Base-by-base conservation (phyloP, 768 basidiomycete genomes). In the Pleurotus ostreatus region DNA sequence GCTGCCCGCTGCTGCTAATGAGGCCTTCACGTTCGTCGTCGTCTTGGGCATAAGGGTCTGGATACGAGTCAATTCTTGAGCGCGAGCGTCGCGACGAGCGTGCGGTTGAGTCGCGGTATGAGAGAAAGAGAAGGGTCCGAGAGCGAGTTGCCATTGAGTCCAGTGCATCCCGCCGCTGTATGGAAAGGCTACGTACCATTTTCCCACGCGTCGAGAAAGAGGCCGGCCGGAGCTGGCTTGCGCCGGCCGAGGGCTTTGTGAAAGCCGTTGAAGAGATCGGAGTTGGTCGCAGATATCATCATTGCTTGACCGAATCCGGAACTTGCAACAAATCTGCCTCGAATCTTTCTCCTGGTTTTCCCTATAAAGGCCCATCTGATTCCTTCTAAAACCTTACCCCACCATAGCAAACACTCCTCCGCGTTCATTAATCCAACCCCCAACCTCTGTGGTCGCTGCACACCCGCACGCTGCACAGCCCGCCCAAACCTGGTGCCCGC, bases 111-210 rank as follows among this genome's bases (percentile, higher is more conserved):
- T 95, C 91, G 58, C 96, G 82, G 72, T 90, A 94, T 5, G 94
- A 96, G 58, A 95, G 87, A 71, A 98, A 98, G 64, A 98, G 83
- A 54, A 92, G 82, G 2, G 96, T 98, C 46, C 96, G 73, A 1
- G 92, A 94, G 63, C 96, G 87, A 37, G 89, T 93, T 44, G 41
- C 41, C 41, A 44, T 44, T 44, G 20, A 44, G 41, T 34, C 8
- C 8, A 34, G 30, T 34, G 30, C 30, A 34, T 34, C 30, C 30
- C 30, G 30, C 30, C 30, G 30, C 30, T 34, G 30, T 34, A 34
- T 34, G 30, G 30, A 34, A 34, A 34, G 30, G 11, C 30, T 11
- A 34, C 30, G 30, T 34, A 34, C 9, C 2, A 34, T 34, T 11
- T 34, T 34, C 30, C 30, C 30, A 34, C 30, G 30, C 1, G 30